A percentile compares a stretch with the other conserved stretches of the same genome.
Conservation (phyloP, 2,329 filamentous ascomycete species). For the Aureobasidium mangrovei region DNA sequence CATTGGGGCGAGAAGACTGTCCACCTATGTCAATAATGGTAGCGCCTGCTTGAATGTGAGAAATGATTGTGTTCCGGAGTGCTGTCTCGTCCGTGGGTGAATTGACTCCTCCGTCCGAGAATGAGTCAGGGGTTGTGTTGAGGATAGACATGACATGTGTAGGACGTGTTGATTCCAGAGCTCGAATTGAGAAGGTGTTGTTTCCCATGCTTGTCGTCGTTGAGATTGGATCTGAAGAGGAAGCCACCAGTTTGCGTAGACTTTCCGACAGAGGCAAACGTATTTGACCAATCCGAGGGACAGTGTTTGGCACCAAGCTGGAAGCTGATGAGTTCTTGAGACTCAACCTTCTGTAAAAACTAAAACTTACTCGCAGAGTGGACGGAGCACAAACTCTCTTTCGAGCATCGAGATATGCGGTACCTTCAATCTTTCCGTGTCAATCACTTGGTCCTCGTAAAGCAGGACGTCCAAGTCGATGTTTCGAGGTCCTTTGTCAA, state of each 20-base stretch:
- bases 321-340: not conserved
- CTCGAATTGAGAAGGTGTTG: slow-evolving; percentile 45
- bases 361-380: slow-evolving; percentile 61
- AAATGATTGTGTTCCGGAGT: slow-evolving; percentile 50
- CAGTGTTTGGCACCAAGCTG: slow-evolving; percentile 36
- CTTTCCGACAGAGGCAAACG: slow-evolving; percentile 10
- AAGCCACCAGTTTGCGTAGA: not conserved
- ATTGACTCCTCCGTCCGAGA: slow-evolving; percentile 78
- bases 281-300: slow-evolving; percentile 25
- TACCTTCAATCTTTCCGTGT: slow-evolving; percentile 66
- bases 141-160: slow-evolving; percentile 90
- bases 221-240: slow-evolving; percentile 24
- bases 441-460: slow-evolving; percentile 59
- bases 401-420: slow-evolving; percentile 82
- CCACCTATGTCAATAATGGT: slow-evolving; percentile 88
- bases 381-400: slow-evolving; percentile 85
- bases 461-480: slow-evolving; percentile 91
- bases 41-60: slow-evolving; percentile 60
- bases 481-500: slow-evolving; percentile 89
- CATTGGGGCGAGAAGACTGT: slow-evolving; percentile 78
- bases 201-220: slow-evolving; percentile 19
- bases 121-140: slow-evolving; percentile 92
- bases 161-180: slow-evolving; percentile 45
- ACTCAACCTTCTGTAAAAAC: not conserved
- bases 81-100: slow-evolving; percentile 35